Base-by-base conservation (phyloP, 768 basidiomycete species). In the Kwoniella dendrophila region DNA sequence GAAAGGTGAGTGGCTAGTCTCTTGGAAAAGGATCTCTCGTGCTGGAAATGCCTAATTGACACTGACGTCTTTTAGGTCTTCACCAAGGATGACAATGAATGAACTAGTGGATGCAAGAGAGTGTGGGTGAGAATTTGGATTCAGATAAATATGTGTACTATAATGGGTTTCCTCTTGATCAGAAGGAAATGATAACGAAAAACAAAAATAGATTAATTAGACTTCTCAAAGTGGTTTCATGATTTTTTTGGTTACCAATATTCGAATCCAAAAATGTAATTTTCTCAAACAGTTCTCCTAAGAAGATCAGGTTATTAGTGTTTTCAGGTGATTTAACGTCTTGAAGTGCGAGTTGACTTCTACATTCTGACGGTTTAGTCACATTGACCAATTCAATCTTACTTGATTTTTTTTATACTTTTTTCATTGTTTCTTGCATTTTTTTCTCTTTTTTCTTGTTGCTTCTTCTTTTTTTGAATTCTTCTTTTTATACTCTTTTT, bases 1-100 rank as follows among this genome's bases (percentile, higher is more conserved):
- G 30, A 68, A 62, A 44, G 56, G 60, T 65, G 48, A 38, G 63
- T 59, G 27, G 8, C 36, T 55, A 49, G 20, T 14, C 14, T 27
- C 48, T 24, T 49, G 48, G 22, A 14, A 29, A 49, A 14, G 30
- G 30, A 24, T 3, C n/a, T n/a, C n/a, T 34, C 20, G 34, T 51
- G 26, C 27, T 11, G 36, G 14, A 54, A 36, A 34, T n/a, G 30
- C 14, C 7, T 34, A 6, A 34, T 30, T 36, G 52, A 8, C 8
- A 40, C 24, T 16, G 18, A 8, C n/a, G 12, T 27, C 4, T 40
- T n/a, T n/a, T 27, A 62, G 60, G 60, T 47, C 26, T 62, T 11
- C 60, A 62, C 27, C 60, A 62, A 32, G 60, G 50, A 40, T 59
- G 40, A 51, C 44, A 49, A 45, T 22, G 14, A 45, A 27, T 40